Conservation (phyloP, 495 filamentous ascomycete species). For the Lophium mytilinum region DNA sequence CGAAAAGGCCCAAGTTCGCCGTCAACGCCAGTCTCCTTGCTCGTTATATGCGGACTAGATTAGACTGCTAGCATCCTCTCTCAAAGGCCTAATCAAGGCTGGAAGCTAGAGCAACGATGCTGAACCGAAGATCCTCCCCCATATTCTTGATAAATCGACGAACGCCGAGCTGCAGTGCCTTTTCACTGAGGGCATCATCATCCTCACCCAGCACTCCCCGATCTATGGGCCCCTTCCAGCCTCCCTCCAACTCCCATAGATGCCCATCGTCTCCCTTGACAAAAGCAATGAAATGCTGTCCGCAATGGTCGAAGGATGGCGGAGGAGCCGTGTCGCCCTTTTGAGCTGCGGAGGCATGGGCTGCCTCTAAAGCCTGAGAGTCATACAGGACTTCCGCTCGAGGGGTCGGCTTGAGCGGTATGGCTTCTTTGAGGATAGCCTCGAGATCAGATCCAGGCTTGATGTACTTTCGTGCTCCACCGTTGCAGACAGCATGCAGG, state of each 20-base stretch:
- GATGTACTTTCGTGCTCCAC: slow-evolving; percentile 40
- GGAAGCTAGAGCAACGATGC: not conserved
- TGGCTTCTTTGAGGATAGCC: slow-evolving; percentile 38
- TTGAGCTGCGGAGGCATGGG: slow-evolving; percentile 61
- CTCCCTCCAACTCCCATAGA: not conserved
- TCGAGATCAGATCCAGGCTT: slow-evolving; percentile 40
- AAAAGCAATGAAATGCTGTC: not conserved
- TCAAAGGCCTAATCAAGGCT: not conserved
- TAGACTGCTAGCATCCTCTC: too few species aligned
- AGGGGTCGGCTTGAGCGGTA: slow-evolving; percentile 44
- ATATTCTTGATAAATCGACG: not conserved
- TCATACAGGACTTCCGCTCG: slow-evolving; percentile 65
- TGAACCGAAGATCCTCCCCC: not conserved
- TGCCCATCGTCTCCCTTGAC: not conserved
- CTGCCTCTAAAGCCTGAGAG: slow-evolving; percentile 58
- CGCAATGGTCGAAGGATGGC: not conserved
- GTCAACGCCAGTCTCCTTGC: too few species aligned
- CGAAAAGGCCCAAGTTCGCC: too few species aligned
- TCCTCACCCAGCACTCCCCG: not conserved
- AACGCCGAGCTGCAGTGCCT: not conserved
- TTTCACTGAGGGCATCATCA: slow-evolving; percentile 1
- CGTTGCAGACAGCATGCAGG: slow-evolving; percentile 66
- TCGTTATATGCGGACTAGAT: too few species aligned
- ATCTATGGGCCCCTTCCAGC: not conserved
- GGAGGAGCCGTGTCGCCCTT: slow-evolving; percentile 46